These are phyloP conservation scores for Penicillium turbatum DNA, from an alignment of 495 filamentous ascomycete genomes.

Conservation along the genomic window DNA sequence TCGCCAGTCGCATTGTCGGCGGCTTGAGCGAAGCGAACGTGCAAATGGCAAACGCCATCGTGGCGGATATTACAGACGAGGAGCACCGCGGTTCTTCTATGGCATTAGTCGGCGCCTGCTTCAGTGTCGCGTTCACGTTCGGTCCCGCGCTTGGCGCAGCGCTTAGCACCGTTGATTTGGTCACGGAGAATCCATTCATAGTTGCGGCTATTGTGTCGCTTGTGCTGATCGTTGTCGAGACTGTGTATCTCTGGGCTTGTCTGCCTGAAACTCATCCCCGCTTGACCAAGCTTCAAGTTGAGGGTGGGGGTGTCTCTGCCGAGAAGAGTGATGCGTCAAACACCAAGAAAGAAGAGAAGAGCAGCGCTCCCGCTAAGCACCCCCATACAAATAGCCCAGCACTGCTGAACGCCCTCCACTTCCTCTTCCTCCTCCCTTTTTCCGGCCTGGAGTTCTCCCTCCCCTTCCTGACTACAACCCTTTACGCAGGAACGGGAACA, in stretches of 20 bases:
- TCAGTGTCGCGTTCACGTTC: conserved; percentile 95
- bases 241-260: conserved; percentile 76
- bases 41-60: conserved; percentile 93
- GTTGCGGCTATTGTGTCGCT: conserved; percentile 83
- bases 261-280: conserved; percentile 84
- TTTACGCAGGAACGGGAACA: conserved; percentile 62
- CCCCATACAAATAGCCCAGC: conserved; percentile 71
- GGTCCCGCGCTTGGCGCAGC: conserved; percentile 88
- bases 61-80: conserved; percentile 88
- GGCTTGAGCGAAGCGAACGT: conserved; percentile 96
- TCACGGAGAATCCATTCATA: conserved; percentile 88
- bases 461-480: conserved; percentile 93
- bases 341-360: conserved; percentile 13
- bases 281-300: conserved; percentile 32
- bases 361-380: conserved; percentile 1
- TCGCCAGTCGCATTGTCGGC: conserved; percentile 86
- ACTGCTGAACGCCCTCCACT: conserved; percentile 80
- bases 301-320: conserved; percentile 10
- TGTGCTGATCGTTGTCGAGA: conserved; percentile 77
- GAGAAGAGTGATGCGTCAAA: not conserved
- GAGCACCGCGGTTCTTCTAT: conserved; percentile 81
- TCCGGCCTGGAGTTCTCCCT: conserved; percentile 92
- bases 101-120: conserved; percentile 93
- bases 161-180: conserved; percentile 65
- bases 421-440: conserved; percentile 93